A percentile compares a stretch with the other conserved stretches of the same genome.
These are phyloP conservation scores for Deinandra increscens DNA, from an alignment of 129 eudicot genomes.

Conservation along the genomic window DNA sequence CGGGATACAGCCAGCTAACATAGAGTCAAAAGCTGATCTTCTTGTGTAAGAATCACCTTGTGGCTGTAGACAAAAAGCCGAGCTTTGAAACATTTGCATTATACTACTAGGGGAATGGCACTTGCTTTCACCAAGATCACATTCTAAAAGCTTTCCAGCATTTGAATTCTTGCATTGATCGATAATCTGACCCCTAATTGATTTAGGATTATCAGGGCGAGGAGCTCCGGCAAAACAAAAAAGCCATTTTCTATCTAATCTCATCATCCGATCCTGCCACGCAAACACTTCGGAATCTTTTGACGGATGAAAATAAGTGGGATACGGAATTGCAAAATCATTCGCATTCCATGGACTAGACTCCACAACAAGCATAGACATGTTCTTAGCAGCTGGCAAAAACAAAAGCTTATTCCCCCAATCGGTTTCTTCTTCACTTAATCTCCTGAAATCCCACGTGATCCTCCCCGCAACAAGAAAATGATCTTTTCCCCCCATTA, in stretches of 20 bases:
- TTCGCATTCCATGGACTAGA: slow-evolving; percentile 33
- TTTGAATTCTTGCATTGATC: slow-evolving; percentile 43
- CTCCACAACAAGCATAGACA: slow-evolving; percentile 54
- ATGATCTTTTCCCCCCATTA: slow-evolving; percentile 48
- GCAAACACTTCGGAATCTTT: slow-evolving; percentile 30
- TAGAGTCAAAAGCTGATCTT: slow-evolving; percentile 58
- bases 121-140: slow-evolving; percentile 31
- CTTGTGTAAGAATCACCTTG: slow-evolving; percentile 56
- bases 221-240: slow-evolving; percentile 56
- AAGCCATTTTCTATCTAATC: slow-evolving; percentile 28
- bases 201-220: slow-evolving; percentile 40
- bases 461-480: slow-evolving; percentile 52
- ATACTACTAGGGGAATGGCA: slow-evolving; percentile 46
- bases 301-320: slow-evolving; percentile 52
- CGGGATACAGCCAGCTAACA: slow-evolving; percentile 64
- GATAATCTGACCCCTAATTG: slow-evolving; percentile 45
- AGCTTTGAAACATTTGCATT: slow-evolving; percentile 45
- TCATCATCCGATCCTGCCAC: slow-evolving; percentile 48
- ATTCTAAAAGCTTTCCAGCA: slow-evolving; percentile 37
- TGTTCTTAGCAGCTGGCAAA: slow-evolving; percentile 50
- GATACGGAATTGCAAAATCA: slow-evolving; percentile 56
- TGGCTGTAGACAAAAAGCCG: slow-evolving; percentile 59
- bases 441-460: slow-evolving; percentile 53
- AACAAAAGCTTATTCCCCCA: slow-evolving; percentile 54
- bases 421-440: slow-evolving; percentile 24